Evolutionary conservation across 2,329 filamentous ascomycete genomes (phyloP).

Genomic region (Arthroderma sp.): DNA sequence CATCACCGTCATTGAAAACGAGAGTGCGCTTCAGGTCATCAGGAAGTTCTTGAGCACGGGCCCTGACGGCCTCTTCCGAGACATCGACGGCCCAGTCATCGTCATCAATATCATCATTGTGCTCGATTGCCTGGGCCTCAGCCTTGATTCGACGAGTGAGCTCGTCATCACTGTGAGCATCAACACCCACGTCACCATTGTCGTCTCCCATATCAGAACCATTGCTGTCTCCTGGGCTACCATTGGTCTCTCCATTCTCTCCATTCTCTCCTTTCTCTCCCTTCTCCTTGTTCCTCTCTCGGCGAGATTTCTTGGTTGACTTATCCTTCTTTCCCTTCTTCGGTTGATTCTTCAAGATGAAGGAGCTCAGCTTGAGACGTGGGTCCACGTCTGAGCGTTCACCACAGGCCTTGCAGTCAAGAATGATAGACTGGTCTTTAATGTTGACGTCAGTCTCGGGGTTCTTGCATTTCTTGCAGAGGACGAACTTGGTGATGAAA

Average conservation of each 20-base stretch:
- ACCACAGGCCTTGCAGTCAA: slow-evolving; percentile 98
- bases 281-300: slow-evolving; percentile 64
- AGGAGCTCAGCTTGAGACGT: slow-evolving; percentile 89
- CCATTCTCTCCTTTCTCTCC: slow-evolving; percentile 43
- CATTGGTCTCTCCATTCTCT: slow-evolving; percentile 37
- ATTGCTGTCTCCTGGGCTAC: slow-evolving; percentile 55
- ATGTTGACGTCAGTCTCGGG: slow-evolving; percentile 93
- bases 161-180: slow-evolving; percentile 80
- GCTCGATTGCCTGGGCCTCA: slow-evolving; percentile 60
- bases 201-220: slow-evolving; percentile 49
- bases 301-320: slow-evolving; percentile 78
- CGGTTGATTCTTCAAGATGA: slow-evolving; percentile 91
- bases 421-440: slow-evolving; percentile 80
- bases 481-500: slow-evolving; percentile 97
- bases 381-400: slow-evolving; percentile 84
- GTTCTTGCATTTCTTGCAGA: slow-evolving; percentile 99
- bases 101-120: slow-evolving; percentile 59
- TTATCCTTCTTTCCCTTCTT: slow-evolving; percentile 92
- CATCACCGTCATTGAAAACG: slow-evolving; percentile 67
- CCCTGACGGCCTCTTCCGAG: slow-evolving; percentile 87
- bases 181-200: slow-evolving; percentile 53
- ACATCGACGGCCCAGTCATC: slow-evolving; percentile 95
- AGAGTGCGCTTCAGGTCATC: slow-evolving; percentile 88
- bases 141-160: slow-evolving; percentile 63
- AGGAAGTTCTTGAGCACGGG: slow-evolving; percentile 85